Base-by-base conservation (phyloP, 2,329 filamentous ascomycete species). In the Pyricularia sp. region DNA sequence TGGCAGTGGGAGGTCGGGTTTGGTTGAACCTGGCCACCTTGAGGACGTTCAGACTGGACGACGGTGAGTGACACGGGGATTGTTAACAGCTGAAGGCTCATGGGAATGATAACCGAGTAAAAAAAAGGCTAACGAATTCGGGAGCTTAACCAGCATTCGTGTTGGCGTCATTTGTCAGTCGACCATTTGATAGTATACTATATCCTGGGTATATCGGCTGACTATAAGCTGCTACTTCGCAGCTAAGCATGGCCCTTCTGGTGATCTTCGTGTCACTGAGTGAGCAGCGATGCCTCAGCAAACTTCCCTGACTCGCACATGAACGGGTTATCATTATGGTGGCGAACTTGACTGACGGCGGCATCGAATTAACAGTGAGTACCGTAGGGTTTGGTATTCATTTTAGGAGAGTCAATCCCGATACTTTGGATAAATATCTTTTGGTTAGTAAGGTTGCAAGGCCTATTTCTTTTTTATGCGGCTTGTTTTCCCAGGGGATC, bases 31-130 rank as follows among this genome's bases (percentile, higher is more conserved):
- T 26, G 9, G 42, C 28, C 25, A 58, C 25, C 20, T 55, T 67
- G 65, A 58, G 65, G 28, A 67, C 12, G 12, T 67, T 67, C 12
- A 55, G 65, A 33, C 23, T 67, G 23, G 65, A 67, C 42, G 65
- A 67, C 20, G 42, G 65, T 67, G 31, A 30, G 65, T 67, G 10
- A 26, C 64, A 7, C 31, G 9, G 20, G 42, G 17, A 55, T n/a
- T 20, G n/a, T 3, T n/a, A 7, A n/a, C 42, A 55, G 42, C 9
- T n/a, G 6, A n/a, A 55, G 42, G 17, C 42, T 36, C 17, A 55
- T 20, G 2, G 20, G 20, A 17, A 55, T 17, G 17, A 55, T 6
- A 7, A n/a, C 20, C 42, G 17, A 9, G 20, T n/a, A 55, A 55
- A 55, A 9, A 55, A 55, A 55, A 9, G 42, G 42, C 42, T 55